Evolutionary conservation across 108 stramenopile species (phyloP), one percentile per base, ranked within the genome.

Genomic region (Skeletonema costatum): DNA sequence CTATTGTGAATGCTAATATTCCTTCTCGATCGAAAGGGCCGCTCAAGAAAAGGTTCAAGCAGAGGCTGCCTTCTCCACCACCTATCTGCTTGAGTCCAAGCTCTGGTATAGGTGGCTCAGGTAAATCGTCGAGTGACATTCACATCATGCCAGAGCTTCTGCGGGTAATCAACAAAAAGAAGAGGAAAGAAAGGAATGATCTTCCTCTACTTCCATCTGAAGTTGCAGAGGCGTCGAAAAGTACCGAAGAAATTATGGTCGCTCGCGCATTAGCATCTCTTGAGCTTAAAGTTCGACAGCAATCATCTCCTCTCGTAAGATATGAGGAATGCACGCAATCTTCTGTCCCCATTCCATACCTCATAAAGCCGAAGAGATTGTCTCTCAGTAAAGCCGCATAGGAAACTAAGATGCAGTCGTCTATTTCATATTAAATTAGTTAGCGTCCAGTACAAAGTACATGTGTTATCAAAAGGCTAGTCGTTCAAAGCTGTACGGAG

Each of bases 401-500:
- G 6, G 4, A 19, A 56, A 8, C 4, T 29, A 56, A 25, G 53
- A 8, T 25, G 53, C 39, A 25, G 19, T 56, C 9, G 25, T 25
- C 19, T 56, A 56, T 56, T 56, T 8, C 44, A 14, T 29, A 0
- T 56, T 56, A 56, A n/a, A 29, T 56, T 56, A 56, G 53, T 56
- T 56, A 56, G 53, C 53, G 4, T 29, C 21, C 51, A 53, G 19
- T 53, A 25, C 51, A n/a, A n/a, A 50, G 53, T 29, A 56, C n/a
- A 4, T 46, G 39, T 19, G 21, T 25, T 5, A 25, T 56, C 62
- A 78, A 31, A 78, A 78, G 3, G 70, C 77, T 32, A 83, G 46
- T 59, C 76, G 60, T 60, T 83, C 82, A 35, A 77, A 67, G 36
- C 60, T 83, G 62, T 83, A 83, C 29, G 75, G 71, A 33, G 66